Evolutionary conservation across 345 rosid species (phyloP).

Genomic region (Brassica cretica): DNA sequence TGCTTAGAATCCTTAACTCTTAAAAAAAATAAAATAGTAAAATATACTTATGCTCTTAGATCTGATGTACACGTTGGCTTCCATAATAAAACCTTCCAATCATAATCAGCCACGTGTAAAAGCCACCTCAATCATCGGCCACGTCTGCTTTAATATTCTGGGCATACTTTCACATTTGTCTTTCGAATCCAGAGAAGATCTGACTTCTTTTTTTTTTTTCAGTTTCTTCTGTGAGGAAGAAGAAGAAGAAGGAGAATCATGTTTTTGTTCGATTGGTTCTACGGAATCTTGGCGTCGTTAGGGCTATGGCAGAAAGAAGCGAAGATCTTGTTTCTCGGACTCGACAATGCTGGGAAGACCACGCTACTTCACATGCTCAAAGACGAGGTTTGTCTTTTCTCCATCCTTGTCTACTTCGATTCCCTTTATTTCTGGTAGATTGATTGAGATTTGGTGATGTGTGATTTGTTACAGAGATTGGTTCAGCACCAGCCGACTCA

Average conservation of each 20-base stretch:
- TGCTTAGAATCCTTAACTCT: too few species aligned
- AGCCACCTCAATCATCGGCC: too few species aligned
- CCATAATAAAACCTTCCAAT: too few species aligned
- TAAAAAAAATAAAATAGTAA: too few species aligned
- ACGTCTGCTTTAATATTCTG: too few species aligned
- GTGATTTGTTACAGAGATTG: constrained; percentile 53
- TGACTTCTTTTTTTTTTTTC: too few species aligned
- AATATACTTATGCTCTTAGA: too few species aligned
- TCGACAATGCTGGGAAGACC: constrained; percentile 84
- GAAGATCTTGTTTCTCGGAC: constrained; percentile 84
- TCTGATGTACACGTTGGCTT: too few species aligned
- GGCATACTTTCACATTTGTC: too few species aligned
- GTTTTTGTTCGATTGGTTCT: constrained; percentile 82
- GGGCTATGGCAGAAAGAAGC: constrained; percentile 84
- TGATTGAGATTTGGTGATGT: neutral
- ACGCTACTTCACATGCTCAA: constrained; percentile 85
- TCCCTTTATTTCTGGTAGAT: neutral
- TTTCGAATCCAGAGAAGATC: too few species aligned
- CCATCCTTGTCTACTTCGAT: neutral
- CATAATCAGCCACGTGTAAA: too few species aligned
- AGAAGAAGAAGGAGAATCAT: constrained; percentile 37
- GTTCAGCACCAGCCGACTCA: constrained; percentile 85
- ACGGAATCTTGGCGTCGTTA: constrained; percentile 69
- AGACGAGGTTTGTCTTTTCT: constrained; percentile 53
- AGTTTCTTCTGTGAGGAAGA: neutral